Evolutionary conservation across 1,284 basidiomycete genomes (phyloP).

Genomic region (Lentinula novae-zelandiae): DNA sequence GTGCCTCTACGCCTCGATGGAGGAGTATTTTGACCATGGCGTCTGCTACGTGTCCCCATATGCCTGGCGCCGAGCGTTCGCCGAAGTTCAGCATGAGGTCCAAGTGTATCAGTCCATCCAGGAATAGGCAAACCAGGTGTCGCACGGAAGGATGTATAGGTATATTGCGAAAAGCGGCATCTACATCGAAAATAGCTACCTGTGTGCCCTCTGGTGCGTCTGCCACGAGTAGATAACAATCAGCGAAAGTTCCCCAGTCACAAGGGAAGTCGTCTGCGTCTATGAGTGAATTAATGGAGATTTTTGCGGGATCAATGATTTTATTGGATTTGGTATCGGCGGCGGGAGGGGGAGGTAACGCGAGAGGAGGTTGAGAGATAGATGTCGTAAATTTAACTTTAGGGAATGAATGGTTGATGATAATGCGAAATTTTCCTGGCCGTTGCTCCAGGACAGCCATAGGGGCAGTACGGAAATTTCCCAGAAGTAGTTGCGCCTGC

Average conservation of each 20-base stretch:
- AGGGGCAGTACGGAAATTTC: conserved; percentile 3
- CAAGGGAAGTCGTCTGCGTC: conserved; percentile 5
- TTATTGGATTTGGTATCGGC: too few relatives aligned
- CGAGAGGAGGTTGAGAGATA: too few relatives aligned
- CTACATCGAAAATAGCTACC: conserved; percentile 22
- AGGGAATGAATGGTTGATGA: conserved; percentile 10
- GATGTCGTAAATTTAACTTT: too few relatives aligned
- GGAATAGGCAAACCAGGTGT: conserved; percentile 21
- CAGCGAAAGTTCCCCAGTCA: conserved; percentile 10
- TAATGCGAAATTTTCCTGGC: conserved; percentile 3
- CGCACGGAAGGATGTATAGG: conserved; percentile 21
- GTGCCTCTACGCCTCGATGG: conserved; percentile 14
- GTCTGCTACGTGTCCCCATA: conserved; percentile 31
- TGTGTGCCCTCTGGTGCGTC: conserved; percentile 14
- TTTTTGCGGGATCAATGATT: background rate
- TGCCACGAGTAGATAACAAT: background rate
- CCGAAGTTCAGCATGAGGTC: conserved; percentile 29
- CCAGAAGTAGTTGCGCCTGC: background rate
- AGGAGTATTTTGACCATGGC: conserved; percentile 18
- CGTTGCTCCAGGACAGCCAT: background rate
- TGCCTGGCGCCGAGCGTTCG: conserved; percentile 22
- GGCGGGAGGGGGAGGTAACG: background rate
- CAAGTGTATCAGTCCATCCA: conserved; percentile 18
- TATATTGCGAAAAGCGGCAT: conserved; percentile 26
- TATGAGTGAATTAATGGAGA: conserved; percentile 8